Evolutionary conservation across 1,284 basidiomycete genomes (phyloP).

Genomic region (Jaminaea rosea): DNA sequence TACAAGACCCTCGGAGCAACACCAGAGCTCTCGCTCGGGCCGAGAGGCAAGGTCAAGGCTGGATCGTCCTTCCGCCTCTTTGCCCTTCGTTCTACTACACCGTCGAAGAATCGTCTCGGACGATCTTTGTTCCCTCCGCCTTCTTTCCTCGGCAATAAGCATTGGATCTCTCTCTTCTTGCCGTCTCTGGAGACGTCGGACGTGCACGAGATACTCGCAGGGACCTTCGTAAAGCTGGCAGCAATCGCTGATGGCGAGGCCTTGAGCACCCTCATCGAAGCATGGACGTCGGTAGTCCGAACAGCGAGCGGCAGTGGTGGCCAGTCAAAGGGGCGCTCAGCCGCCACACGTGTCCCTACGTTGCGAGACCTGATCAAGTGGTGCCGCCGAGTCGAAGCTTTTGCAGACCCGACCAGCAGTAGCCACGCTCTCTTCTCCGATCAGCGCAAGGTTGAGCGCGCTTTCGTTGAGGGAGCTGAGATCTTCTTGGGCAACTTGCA

Average conservation of each 20-base stretch:
- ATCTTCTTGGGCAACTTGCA: constrained; percentile 67
- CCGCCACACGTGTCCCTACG: constrained; percentile 53
- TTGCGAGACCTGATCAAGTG: constrained; percentile 82
- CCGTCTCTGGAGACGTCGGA: constrained; percentile 22
- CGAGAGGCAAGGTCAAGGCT: constrained; percentile 45
- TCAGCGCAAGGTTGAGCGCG: constrained; percentile 72
- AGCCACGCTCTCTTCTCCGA: constrained; percentile 52
- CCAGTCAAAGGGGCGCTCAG: too few relatives aligned
- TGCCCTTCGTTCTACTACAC: constrained; percentile 41
- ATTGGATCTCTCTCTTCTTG: constrained; percentile 39
- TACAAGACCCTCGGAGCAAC: constrained; percentile 65
- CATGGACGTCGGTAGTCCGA: constrained; percentile 28
- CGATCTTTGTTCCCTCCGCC: background rate
- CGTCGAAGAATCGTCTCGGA: background rate
- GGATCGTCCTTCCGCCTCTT: constrained; percentile 49
- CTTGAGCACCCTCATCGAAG: constrained; percentile 20
- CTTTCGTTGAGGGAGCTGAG: constrained; percentile 81
- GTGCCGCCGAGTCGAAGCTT: constrained; percentile 63
- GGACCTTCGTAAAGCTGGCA: constrained; percentile 18
- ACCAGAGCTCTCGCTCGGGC: constrained; percentile 54
- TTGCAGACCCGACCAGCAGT: constrained; percentile 37
- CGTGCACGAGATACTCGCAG: constrained; percentile 26
- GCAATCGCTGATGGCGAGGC: constrained; percentile 7
- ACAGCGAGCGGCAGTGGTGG: too few relatives aligned
- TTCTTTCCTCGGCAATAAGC: constrained; percentile 62